Percentiles rank a stretch among this genome's conserved stretches.
Evolutionary conservation across 2,329 filamentous ascomycete genomes (phyloP).

Genomic region (Aphanoascus verrucosus): DNA sequence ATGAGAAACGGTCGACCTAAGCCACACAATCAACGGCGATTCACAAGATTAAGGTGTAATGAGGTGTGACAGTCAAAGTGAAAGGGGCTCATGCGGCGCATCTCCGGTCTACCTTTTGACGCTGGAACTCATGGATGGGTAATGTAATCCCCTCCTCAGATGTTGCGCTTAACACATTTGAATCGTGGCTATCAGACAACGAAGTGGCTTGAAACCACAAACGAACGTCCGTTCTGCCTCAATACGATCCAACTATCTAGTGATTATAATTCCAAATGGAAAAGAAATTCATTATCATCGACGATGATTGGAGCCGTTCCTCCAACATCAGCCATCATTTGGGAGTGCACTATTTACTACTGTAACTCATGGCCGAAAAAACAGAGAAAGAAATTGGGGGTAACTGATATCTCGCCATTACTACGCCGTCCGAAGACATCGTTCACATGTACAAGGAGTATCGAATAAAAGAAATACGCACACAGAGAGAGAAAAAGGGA

Average conservation of each 20-base stretch:
- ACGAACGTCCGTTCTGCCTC: too few species aligned
- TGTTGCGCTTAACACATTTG: too few species aligned
- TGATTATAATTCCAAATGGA: neutral
- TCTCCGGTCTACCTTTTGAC: too few species aligned
- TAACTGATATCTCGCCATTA: neutral
- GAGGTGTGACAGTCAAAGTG: too few species aligned
- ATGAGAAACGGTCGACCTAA: neutral
- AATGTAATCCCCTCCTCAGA: too few species aligned
- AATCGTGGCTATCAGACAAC: too few species aligned
- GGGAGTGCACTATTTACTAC: neutral
- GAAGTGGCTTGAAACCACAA: too few species aligned
- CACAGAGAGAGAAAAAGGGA: slow-evolving; percentile 10
- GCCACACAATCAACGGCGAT: neutral
- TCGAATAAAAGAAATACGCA: neutral
- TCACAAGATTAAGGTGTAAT: neutral
- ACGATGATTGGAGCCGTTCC: neutral
- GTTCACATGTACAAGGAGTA: neutral
- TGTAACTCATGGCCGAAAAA: neutral
- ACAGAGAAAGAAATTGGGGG: neutral
- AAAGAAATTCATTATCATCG: neutral
- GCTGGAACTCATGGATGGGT: too few species aligned
- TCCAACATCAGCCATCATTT: neutral
- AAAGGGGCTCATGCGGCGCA: too few species aligned
- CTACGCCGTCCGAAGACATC: slow-evolving; percentile 5
- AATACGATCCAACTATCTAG: too few species aligned